Percentiles rank a stretch among this genome's conserved stretches.
Conservation (phyloP, 805 yeast genomes). For the Ogataea wickerhamii region DNA sequence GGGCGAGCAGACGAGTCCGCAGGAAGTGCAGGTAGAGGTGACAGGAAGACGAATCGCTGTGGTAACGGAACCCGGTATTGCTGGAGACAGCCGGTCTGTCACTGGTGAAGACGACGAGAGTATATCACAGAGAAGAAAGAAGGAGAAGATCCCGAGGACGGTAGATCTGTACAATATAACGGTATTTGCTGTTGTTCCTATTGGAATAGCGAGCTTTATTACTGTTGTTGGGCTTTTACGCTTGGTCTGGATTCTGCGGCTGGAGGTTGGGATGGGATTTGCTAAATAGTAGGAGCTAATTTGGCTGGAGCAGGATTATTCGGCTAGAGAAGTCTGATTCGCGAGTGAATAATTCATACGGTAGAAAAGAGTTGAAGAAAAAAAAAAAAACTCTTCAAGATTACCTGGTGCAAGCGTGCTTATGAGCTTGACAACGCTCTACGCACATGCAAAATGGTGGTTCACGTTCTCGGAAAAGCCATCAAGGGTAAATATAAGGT, state of each 20-base stretch:
- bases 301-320: no score
- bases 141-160: conserved; percentile 50
- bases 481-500: conserved; percentile 39
- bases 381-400: no score
- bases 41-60: neutral
- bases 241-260: conserved; percentile 66
- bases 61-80: neutral
- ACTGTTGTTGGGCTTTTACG: conserved; percentile 86
- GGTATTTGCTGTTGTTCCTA: conserved; percentile 97
- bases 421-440: no score
- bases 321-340: no score
- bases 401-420: no score
- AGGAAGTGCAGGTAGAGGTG: neutral
- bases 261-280: conserved; percentile 51
- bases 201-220: conserved; percentile 88
- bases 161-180: conserved; percentile 85
- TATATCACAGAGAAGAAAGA: conserved; percentile 1
- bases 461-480: conserved; percentile 50
- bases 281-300: no score
- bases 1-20: neutral
- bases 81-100: neutral
- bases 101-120: neutral
- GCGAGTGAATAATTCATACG: no score
- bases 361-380: no score
- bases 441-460: conserved; percentile 41